phyloP scores from a whole-genome alignment of 768 basidiomycete genomes.

The Boletellus ananas region DNA sequence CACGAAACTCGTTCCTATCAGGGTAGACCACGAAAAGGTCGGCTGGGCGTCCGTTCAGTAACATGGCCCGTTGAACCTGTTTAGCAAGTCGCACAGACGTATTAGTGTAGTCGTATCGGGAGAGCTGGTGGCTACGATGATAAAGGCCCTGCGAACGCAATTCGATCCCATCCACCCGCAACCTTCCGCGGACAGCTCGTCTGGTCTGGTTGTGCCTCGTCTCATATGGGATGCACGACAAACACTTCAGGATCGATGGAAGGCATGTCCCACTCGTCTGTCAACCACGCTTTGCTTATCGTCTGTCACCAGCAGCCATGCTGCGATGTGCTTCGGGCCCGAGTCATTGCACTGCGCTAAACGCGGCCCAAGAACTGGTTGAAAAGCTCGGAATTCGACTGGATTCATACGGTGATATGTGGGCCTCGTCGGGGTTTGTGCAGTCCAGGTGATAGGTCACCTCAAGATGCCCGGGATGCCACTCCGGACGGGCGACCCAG shows the following conservation, averaged over 20 bases:
- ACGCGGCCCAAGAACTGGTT: constrained; percentile 77
- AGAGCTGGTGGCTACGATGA: constrained; percentile 79
- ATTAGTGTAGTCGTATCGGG: constrained; percentile 76
- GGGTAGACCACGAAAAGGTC: constrained; percentile 90
- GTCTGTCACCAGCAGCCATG: constrained; percentile 71
- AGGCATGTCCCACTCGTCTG: constrained; percentile 44
- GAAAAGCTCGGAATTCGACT: constrained; percentile 81
- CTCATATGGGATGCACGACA: no score
- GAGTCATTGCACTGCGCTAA: constrained; percentile 80
- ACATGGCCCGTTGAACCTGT: neutral
- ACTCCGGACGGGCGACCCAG: constrained; percentile 87
- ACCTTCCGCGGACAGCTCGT: constrained; percentile 67
- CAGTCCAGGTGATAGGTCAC: constrained; percentile 90
- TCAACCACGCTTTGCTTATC: neutral
- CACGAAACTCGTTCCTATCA: constrained; percentile 67
- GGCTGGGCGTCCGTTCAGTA: neutral
- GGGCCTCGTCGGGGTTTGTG: constrained; percentile 94
- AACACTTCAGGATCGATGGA: constrained; percentile 70
- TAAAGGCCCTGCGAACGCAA: constrained; percentile 31
- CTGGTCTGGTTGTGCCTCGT: constrained; percentile 81
- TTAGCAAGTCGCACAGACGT: constrained; percentile 90
- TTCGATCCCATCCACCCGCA: neutral
- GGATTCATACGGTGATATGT: constrained; percentile 97
- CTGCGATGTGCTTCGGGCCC: constrained; percentile 96
- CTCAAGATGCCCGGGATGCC: constrained; percentile 73